Evolutionary conservation across 2,329 filamentous ascomycete genomes (phyloP).

Genomic region (Tetracladium maxilliforme): DNA sequence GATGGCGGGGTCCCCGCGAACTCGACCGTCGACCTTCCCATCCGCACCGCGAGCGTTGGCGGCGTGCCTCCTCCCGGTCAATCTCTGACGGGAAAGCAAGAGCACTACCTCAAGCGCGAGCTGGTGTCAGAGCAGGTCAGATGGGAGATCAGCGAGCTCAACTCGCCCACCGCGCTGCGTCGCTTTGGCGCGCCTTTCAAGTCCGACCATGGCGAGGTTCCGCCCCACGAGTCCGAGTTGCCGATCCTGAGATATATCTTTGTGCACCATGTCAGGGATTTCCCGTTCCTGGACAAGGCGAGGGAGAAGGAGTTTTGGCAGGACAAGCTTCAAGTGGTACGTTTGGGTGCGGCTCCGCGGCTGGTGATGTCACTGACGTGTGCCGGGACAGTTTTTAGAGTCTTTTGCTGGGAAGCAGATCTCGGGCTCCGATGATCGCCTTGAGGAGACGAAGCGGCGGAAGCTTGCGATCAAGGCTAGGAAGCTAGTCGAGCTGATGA

Average conservation of each 20-base stretch:
- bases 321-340: slow-evolving; percentile 84
- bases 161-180: slow-evolving; percentile 84
- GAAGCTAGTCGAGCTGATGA: slow-evolving; percentile 97
- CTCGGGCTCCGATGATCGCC: slow-evolving; percentile 85
- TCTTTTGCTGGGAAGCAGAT: slow-evolving; percentile 96
- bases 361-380: slow-evolving; percentile 1
- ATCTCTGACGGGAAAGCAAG: slow-evolving; percentile 81
- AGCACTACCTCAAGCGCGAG: slow-evolving; percentile 96
- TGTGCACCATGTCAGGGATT: slow-evolving; percentile 93
- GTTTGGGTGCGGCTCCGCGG: slow-evolving; percentile 22
- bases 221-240: slow-evolving; percentile 84
- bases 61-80: too few relatives aligned
- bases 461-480: slow-evolving; percentile 88
- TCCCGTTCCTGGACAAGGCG: slow-evolving; percentile 92
- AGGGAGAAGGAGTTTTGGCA: slow-evolving; percentile 99
- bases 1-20: too few relatives aligned
- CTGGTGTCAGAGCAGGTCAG: slow-evolving; percentile 81
- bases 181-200: slow-evolving; percentile 92
- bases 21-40: slow-evolving; percentile 5
- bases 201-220: slow-evolving; percentile 83
- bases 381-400: slow-evolving; percentile 66
- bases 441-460: slow-evolving; percentile 89
- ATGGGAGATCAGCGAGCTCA: slow-evolving; percentile 83
- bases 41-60: slow-evolving; percentile 13
- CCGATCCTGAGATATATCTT: slow-evolving; percentile 94